Base-by-base conservation (phyloP, 345 rosid genomes). In the Cochlearia excelsa region DNA sequence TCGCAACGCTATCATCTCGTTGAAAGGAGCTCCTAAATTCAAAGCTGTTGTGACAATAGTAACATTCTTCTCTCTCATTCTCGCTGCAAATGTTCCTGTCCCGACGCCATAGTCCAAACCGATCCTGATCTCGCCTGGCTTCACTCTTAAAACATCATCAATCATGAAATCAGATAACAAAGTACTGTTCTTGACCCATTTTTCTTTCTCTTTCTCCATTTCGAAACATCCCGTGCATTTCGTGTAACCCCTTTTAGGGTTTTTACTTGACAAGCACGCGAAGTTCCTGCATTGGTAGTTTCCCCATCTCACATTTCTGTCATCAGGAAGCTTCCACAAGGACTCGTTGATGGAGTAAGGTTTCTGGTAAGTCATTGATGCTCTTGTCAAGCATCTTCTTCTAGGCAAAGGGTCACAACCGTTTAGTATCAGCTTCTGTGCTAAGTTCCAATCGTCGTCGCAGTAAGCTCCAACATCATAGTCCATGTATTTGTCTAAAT, bases 21-120 rank as follows among this genome's bases (percentile, higher is more conserved):
- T 91, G 76, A 91, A 91, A 46, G 98, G 92, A 35, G 96, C 98
- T 9, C 98, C 96, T 2, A 91, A 71, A 41, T 91, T 91, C 56
- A 84, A 42, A 0, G 96, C 88, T 0, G 90, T 91, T 8, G 98
- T 75, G 61, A 86, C 63, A 41, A 91, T 68, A 7, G 93, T 91
- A 1, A 83, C 85, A 53, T 88, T 82, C 16, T 72, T 65, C 70
- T 91, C 95, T 62, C 80, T 81, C 98, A 86, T 92, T 68, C 98
- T 79, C 0, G 88, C 90, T 1, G 98, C 98, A 41, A 92, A 88
- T 30, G 92, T 86, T 7, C 96, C 96, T 0, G 96, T 81, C 7
- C 96, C 90, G 23, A 88, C 67, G 0, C 92, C 83, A 7, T 70
- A 74, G 44, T 91, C 98, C 34, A 88, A 66, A 3, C 96, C 96